Evolutionary conservation across 768 basidiomycete genomes (phyloP).

Genomic region (Mycena leptocephala): DNA sequence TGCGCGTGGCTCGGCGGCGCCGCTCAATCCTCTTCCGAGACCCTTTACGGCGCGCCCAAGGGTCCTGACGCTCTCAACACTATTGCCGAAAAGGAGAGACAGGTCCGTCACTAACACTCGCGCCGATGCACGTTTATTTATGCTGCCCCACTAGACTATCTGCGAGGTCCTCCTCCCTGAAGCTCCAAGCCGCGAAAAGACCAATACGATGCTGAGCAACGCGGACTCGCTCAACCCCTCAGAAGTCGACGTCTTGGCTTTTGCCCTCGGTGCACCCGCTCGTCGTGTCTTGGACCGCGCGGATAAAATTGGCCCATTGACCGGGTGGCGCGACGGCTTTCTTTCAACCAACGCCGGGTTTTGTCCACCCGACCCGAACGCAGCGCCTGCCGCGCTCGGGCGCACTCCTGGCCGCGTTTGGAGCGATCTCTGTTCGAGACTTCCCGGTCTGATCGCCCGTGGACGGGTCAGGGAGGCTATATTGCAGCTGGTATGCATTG

Average conservation of each 20-base stretch:
- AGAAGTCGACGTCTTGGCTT: no score
- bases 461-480: background rate
- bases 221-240: no score
- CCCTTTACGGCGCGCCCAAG: background rate
- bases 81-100: background rate
- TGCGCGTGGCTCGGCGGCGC: background rate
- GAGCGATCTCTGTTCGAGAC: background rate
- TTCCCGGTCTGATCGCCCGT: background rate
- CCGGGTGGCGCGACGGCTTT: background rate
- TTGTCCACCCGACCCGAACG: background rate
- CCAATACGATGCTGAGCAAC: background rate
- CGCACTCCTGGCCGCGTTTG: background rate
- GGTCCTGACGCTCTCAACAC: background rate
- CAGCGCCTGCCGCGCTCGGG: no score
- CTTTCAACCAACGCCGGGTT: background rate
- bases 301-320: background rate
- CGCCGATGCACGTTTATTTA: background rate
- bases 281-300: background rate
- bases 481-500: background rate
- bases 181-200: background rate
- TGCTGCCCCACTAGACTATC: background rate
- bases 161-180: background rate
- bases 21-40: background rate
- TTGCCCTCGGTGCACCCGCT: background rate
- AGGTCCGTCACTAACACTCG: background rate